Base-by-base conservation (phyloP, 768 basidiomycete species). In the Lactifluus rugatus region DNA sequence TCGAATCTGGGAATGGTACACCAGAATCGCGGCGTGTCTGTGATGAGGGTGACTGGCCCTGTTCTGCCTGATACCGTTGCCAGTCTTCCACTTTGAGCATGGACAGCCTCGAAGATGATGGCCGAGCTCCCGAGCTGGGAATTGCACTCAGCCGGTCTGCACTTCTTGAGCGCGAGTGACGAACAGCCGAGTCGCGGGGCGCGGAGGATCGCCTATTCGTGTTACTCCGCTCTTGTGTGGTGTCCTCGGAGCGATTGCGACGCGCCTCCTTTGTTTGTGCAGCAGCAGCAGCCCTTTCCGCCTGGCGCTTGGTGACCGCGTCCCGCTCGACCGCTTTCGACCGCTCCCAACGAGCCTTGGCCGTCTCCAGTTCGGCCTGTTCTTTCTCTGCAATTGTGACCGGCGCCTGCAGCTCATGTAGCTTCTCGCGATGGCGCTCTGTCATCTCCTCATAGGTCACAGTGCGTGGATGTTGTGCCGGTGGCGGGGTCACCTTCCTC, bases 361-460 rank as follows among this genome's bases (percentile, higher is more conserved):
- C 92, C n/a, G 81, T 81, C 55, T 78, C 79, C 17, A 93, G 64
- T 28, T 88, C 80, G 1, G 86, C 89, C 60, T 85, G 79, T 66
- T 93, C 87, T 66, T 81, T 82, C 72, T 85, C 83, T 2, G 85
- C 84, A 63, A 81, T 78, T n/a, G 87, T 93, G 32, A 96, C 72
- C 5, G 93, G 93, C 39, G 78, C 82, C 72, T 96, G 93, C 62
- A 96, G 68, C 66, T 83, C 82, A 34, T 78, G 79, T 74, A 96
- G 79, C 72, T 90, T 89, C 72, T 88, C 84, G 49, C 88, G 81
- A 65, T 95, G 93, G 17, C 92, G 77, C 64, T 91, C 89, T 48
- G 82, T 84, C 32, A 95, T 76, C 68, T 95, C 91, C 70, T 94
- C 93, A 68, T 88, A 90, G 2, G 92, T 91, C 57, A 82, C 80